Conservation (phyloP, 805 yeast species). For the Crinitomyces ghanaensis region DNA sequence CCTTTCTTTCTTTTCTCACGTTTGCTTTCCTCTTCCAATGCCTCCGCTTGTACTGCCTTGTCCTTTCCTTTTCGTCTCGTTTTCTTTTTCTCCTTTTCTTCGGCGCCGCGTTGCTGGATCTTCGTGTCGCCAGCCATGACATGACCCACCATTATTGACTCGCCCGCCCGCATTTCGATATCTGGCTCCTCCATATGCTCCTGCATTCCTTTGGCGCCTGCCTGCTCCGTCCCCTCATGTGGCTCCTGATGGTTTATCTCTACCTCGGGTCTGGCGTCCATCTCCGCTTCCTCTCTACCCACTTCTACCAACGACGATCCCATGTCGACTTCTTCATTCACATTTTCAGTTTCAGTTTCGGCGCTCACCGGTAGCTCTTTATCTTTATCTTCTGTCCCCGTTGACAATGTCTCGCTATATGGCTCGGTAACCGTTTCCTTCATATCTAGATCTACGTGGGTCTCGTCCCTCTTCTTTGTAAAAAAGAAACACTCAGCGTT, state of each 20-base stretch:
- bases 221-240: background rate
- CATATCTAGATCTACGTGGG: background rate
- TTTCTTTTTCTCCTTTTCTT: background rate
- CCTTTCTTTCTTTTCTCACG: background rate
- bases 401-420: no score
- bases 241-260: no score
- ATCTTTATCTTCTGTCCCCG: background rate
- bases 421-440: no score
- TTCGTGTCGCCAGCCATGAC: background rate
- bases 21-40: background rate
- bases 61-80: background rate
- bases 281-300: background rate
- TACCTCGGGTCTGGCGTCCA: no score
- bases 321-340: no score
- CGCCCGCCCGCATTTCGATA: background rate
- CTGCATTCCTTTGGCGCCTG: background rate
- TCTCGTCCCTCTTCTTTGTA: conserved; percentile 8
- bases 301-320: background rate
- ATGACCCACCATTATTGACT: background rate
- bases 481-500: conserved; percentile 34
- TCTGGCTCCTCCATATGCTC: background rate
- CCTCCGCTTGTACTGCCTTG: background rate
- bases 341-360: background rate
- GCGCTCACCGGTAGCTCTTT: background rate
- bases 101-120: background rate